Evolutionary conservation across 495 filamentous ascomycete species (phyloP), one percentile per base, ranked within the genome.

Genomic region (Tetracladium setigerum): DNA sequence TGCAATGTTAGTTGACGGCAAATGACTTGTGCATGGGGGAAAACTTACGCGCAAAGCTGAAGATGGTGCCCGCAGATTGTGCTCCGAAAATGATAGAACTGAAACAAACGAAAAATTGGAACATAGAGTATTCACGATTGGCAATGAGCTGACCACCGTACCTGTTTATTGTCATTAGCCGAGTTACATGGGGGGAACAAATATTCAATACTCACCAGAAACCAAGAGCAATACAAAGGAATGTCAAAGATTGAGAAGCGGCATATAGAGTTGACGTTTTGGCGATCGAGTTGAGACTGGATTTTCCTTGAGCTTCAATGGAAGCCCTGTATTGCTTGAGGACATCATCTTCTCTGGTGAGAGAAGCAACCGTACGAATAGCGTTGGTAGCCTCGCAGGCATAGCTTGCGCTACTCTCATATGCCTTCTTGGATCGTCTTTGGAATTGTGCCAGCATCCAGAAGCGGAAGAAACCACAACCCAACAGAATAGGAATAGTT

Each of bases 331-430:
- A 98, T 27, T 79, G 68, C 16, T 66, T 46, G 62, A 84, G 76
- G 4, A 98, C 89, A 57, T 95, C 87, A 0, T 68, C 59, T 63
- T 96, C 90, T 33, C 89, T 76, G 1, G 88, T 92, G 30, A 96
- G 72, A 19, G 83, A 84, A n/a, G 90, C 90, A 17, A 97, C 88
- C 18, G 90, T 97, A 22, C 89, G 85, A 58, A 95, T 95, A 13
- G 89, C 87, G 5, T 81, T 82, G 32, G 89, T 90, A 27, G 89
- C 88, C 59, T 97, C 91, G 50, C 90, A 95, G 17, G 91, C 91
- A 56, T 84, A 95, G 56, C 78, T 81, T 16, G 88, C 88, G 41
- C 83, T 85, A 11, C 73, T 67, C 57, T 84, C 75, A 47, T 92
- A 91, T 0, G 83, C 83, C 16, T 68, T 62, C 68, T 89, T 85